These are phyloP conservation scores for Salix suchowensis DNA, from an alignment of 345 rosid species.

Conservation along the genomic window DNA sequence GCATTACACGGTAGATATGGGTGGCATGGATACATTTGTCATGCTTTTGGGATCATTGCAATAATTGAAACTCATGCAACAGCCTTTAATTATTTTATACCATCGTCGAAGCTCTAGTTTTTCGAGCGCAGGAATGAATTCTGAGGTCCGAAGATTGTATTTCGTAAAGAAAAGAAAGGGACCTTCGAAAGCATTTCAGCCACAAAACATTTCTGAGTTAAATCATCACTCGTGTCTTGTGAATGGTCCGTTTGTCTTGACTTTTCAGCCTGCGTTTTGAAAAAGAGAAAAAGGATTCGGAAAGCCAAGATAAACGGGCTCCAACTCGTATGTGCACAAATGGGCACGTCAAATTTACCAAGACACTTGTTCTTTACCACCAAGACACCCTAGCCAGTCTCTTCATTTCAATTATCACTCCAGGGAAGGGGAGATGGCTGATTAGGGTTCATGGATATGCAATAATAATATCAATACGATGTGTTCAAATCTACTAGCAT, in stretches of 20 bases:
- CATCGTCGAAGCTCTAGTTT: neutral
- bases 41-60: conserved; percentile 11
- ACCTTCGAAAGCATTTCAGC: neutral
- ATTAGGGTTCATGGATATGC: too few relatives aligned
- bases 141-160: neutral
- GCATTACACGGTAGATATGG: neutral
- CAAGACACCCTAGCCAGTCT: neutral
- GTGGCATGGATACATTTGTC: conserved; percentile 12
- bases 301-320: too few relatives aligned
- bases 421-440: too few relatives aligned
- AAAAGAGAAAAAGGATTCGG: too few relatives aligned
- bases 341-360: too few relatives aligned
- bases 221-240: too few relatives aligned
- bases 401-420: neutral
- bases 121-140: neutral
- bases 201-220: neutral
- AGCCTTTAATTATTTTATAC: neutral
- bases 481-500: too few relatives aligned
- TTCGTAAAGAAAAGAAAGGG: neutral
- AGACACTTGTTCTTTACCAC: too few relatives aligned
- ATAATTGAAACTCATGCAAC: conserved; percentile 16
- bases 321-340: too few relatives aligned
- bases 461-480: too few relatives aligned
- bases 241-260: too few relatives aligned
- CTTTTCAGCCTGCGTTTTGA: too few relatives aligned